Evolutionary conservation across 352 stramenopile genomes (phyloP), one percentile per base, ranked within the genome.

Genomic region (Phytophthora palmivora): DNA sequence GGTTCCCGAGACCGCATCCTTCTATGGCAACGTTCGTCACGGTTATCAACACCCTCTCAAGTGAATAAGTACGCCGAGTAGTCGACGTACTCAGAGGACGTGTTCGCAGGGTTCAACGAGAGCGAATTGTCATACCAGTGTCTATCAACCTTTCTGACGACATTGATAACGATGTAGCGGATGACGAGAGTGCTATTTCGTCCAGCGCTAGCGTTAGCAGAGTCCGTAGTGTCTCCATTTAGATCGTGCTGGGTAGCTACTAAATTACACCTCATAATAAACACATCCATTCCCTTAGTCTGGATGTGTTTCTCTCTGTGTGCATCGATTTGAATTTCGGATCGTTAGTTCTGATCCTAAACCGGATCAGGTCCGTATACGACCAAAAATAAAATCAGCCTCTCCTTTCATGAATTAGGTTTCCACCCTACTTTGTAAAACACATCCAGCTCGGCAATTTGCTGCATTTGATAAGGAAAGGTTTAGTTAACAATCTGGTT

Each of bases 11-110:
- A 34, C 26, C 48, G 8, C 48, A 56, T 19, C 34, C 34, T 19
- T 46, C 48, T 8, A 56, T 56, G 19, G 34, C 48, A 2, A 45
- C 33, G 14, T 56, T 56, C 10, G 43, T 50, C 24, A 50, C 43
- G 7, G 24, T 38, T 12, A 39, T 50, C 9, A 50, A 50, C 14
- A 50, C 26, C 4, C 14, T 37, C 10, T 50, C n/a, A n/a, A 15
- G 14, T n/a, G 43, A 50, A n/a, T 50, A 38, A n/a, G 43, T 38
- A 1, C 43, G 43, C 15, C 43, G 26, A 6, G 15, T 50, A 15
- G 28, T 15, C 9, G 24, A 50, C 24, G 26, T 38, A n/a, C 14
- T 26, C 24, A 22, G 12, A 10, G 22, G 22, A 10, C 21, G 22
- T 11, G 28, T 12, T 10, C n/a, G 15, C 18, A 16, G 38, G 9